These are phyloP conservation scores for Scedosporium dehoogii DNA, from an alignment of 2,329 filamentous ascomycete genomes.

Conservation along the genomic window DNA sequence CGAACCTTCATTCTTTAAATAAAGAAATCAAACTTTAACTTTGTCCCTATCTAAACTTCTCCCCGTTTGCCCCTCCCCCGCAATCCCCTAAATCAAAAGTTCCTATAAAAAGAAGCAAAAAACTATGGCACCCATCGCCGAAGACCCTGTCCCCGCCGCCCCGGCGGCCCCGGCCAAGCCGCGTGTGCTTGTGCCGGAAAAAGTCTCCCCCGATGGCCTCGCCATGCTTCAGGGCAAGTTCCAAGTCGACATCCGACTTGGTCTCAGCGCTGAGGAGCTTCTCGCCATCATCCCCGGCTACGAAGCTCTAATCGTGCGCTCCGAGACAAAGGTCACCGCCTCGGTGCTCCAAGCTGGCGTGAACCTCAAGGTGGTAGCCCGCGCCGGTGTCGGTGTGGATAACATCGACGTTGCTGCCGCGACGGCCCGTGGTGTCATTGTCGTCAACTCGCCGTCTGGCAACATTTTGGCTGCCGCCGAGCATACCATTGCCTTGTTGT, in stretches of 20 bases:
- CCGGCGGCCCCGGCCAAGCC: slow-evolving; percentile 14
- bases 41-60: too few species aligned
- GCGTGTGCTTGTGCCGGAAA: slow-evolving; percentile 65
- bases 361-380: slow-evolving; percentile 66
- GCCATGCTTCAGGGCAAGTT: slow-evolving; percentile 56
- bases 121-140: neutral
- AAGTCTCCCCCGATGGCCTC: slow-evolving; percentile 69
- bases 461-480: slow-evolving; percentile 76
- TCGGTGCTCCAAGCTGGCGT: slow-evolving; percentile 54
- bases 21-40: too few species aligned
- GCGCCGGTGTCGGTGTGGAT: slow-evolving; percentile 74
- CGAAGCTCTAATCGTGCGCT: slow-evolving; percentile 69
- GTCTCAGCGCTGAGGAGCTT: slow-evolving; percentile 53
- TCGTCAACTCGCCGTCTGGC: slow-evolving; percentile 69
- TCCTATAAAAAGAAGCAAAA: too few species aligned
- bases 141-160: neutral
- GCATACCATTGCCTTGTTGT: slow-evolving; percentile 64
- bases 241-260: slow-evolving; percentile 59
- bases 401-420: slow-evolving; percentile 70
- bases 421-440: slow-evolving; percentile 63
- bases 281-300: slow-evolving; percentile 59
- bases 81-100: too few species aligned
- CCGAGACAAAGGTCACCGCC: slow-evolving; percentile 71
- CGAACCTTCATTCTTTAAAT: too few species aligned
- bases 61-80: too few species aligned